A percentile compares a stretch with the other conserved stretches of the same genome.
phyloP scores from a whole-genome alignment of 2,329 filamentous ascomycete genomes.

The Aureobasidium pullulans region DNA sequence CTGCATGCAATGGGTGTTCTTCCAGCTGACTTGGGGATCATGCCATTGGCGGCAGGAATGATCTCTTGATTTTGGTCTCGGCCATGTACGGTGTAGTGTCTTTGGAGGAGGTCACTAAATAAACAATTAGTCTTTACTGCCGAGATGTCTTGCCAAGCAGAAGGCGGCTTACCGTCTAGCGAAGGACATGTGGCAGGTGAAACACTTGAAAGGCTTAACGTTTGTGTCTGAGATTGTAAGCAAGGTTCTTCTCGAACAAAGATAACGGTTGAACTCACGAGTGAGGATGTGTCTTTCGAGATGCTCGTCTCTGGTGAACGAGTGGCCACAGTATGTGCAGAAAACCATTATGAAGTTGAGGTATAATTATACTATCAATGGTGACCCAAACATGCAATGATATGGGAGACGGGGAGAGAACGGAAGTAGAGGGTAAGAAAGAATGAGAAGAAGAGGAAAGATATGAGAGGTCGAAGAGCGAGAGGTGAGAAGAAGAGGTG shows the following conservation, averaged over 20 bases:
- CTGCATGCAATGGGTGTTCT: conserved; percentile 47
- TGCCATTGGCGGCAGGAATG: conserved; percentile 40
- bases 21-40: conserved; percentile 46
- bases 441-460: background rate
- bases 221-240: conserved; percentile 37
- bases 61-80: conserved; percentile 43
- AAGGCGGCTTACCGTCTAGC: conserved; percentile 38
- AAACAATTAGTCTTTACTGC: conserved; percentile 5
- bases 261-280: conserved; percentile 28
- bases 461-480: background rate
- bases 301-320: conserved; percentile 46
- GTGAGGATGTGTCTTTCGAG: conserved; percentile 46
- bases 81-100: conserved; percentile 47
- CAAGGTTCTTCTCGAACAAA: background rate
- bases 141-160: conserved; percentile 11
- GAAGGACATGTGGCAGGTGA: conserved; percentile 49
- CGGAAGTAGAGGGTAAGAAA: background rate
- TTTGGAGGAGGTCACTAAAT: conserved; percentile 43
- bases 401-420: background rate
- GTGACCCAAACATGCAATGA: background rate
- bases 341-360: conserved; percentile 36
- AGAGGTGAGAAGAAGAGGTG: conserved; percentile 5
- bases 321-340: conserved; percentile 48
- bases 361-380: conserved; percentile 17
- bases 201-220: conserved; percentile 50